phyloP scores from a whole-genome alignment of 1,284 basidiomycete genomes.

The Bjerkandera adusta region DNA sequence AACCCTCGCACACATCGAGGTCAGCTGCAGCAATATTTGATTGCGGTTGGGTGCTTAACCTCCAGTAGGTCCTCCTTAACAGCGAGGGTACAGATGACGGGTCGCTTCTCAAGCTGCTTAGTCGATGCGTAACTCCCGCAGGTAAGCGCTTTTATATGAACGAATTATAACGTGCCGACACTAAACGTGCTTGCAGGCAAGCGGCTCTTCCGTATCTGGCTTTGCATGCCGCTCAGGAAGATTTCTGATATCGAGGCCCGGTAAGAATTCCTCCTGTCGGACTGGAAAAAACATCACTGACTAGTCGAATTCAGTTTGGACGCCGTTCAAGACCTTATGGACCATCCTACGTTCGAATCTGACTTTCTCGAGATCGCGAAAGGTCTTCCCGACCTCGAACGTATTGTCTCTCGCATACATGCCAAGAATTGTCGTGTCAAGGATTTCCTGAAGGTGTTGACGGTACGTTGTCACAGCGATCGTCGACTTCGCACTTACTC shows the following conservation, averaged over 20 bases:
- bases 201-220: slow-evolving; percentile 90
- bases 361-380: slow-evolving; percentile 76
- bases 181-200: slow-evolving; percentile 56
- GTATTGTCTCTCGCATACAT: slow-evolving; percentile 90
- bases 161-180: neutral
- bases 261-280: slow-evolving; percentile 36
- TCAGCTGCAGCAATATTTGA: slow-evolving; percentile 27
- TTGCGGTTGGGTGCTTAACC: neutral
- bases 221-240: slow-evolving; percentile 85
- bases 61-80: slow-evolving; percentile 71
- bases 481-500: slow-evolving; percentile 8
- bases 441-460: slow-evolving; percentile 83
- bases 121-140: slow-evolving; percentile 86
- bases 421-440: slow-evolving; percentile 84
- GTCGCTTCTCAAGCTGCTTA: slow-evolving; percentile 80
- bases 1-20: slow-evolving; percentile 91
- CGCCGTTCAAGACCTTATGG: slow-evolving; percentile 87
- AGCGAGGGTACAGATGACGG: slow-evolving; percentile 91
- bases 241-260: slow-evolving; percentile 84
- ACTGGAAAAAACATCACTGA: neutral
- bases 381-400: slow-evolving; percentile 89
- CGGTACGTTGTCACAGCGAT: slow-evolving; percentile 42
- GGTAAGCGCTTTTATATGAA: slow-evolving; percentile 45
- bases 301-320: slow-evolving; percentile 60
- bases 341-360: slow-evolving; percentile 71